phyloP scores from a whole-genome alignment of 116 monocot genomes.

The Dioscorea cayenensis region DNA sequence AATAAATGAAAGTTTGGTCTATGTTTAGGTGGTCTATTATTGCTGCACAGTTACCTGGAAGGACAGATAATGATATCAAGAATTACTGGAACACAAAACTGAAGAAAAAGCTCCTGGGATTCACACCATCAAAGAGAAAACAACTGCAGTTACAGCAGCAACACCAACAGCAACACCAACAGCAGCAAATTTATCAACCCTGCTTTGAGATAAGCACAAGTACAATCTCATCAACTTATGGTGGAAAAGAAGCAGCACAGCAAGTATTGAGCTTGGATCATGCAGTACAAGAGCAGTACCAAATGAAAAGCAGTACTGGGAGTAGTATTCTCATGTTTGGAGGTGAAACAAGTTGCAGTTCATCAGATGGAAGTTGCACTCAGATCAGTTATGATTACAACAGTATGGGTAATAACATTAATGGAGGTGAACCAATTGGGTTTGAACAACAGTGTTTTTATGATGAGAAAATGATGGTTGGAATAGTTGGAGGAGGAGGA shows the following conservation, averaged over 20 bases:
- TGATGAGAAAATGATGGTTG: constrained; percentile 3
- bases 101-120: constrained; percentile 70
- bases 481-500: constrained; percentile 1
- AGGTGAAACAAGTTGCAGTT: constrained; percentile 24
- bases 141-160: constrained; percentile 12
- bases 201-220: neutral
- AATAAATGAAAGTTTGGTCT: too few relatives aligned
- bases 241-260: neutral
- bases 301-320: constrained; percentile 1
- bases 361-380: constrained; percentile 27
- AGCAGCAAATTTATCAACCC: constrained; percentile 1
- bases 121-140: constrained; percentile 32
- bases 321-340: constrained; percentile 21
- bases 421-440: constrained; percentile 7
- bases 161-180: constrained; percentile 11
- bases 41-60: constrained; percentile 59
- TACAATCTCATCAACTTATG: neutral
- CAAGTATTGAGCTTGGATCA: neutral
- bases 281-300: constrained; percentile 1
- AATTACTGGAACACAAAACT: constrained; percentile 93
- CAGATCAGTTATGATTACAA: constrained; percentile 26
- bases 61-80: constrained; percentile 89
- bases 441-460: constrained; percentile 27
- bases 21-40: constrained; percentile 76
- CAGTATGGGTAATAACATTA: too few relatives aligned